Conservation (phyloP, 1,284 basidiomycete genomes). For the Melanopsichium pennsylvanicum region DNA sequence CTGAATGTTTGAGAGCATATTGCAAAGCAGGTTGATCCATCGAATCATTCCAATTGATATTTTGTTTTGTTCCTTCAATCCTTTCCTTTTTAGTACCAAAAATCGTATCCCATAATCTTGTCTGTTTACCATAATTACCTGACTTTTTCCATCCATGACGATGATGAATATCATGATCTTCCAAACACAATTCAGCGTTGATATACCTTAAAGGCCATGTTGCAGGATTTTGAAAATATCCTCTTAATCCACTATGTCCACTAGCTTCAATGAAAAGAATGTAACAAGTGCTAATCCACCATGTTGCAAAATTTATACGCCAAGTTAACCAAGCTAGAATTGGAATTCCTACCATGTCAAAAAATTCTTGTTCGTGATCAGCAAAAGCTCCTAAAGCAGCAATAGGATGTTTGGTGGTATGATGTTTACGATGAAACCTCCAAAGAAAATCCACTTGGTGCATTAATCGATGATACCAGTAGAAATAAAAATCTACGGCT, state of each 20-base stretch:
- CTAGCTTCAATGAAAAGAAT: slow-evolving; percentile 29
- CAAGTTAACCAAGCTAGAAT: slow-evolving; percentile 45
- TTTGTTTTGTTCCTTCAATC: slow-evolving; percentile 39
- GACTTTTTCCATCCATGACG: slow-evolving; percentile 55
- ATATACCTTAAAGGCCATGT: slow-evolving; percentile 44
- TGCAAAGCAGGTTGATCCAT: slow-evolving; percentile 16
- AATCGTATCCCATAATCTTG: slow-evolving; percentile 58
- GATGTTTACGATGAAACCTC: slow-evolving; percentile 50
- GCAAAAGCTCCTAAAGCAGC: slow-evolving; percentile 51
- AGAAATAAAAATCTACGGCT: slow-evolving; percentile 57
- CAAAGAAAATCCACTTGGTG: slow-evolving; percentile 50
- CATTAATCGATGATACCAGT: slow-evolving; percentile 57
- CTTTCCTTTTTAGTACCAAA: slow-evolving; percentile 58
- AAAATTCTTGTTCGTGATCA: slow-evolving; percentile 53
- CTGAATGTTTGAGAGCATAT: not conserved
- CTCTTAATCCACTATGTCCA: slow-evolving; percentile 58
- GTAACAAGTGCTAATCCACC: slow-evolving; percentile 30
- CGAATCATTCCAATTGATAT: slow-evolving; percentile 39
- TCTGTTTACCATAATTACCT: slow-evolving; percentile 63
- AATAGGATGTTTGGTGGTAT: slow-evolving; percentile 59
- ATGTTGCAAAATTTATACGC: slow-evolving; percentile 47
- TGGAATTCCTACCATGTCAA: slow-evolving; percentile 56
- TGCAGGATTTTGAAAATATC: slow-evolving; percentile 53
- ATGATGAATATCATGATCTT: slow-evolving; percentile 66
- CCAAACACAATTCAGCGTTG: slow-evolving; percentile 51